phyloP scores from a whole-genome alignment of 768 basidiomycete genomes.

The Rubroboletus satanas region DNA sequence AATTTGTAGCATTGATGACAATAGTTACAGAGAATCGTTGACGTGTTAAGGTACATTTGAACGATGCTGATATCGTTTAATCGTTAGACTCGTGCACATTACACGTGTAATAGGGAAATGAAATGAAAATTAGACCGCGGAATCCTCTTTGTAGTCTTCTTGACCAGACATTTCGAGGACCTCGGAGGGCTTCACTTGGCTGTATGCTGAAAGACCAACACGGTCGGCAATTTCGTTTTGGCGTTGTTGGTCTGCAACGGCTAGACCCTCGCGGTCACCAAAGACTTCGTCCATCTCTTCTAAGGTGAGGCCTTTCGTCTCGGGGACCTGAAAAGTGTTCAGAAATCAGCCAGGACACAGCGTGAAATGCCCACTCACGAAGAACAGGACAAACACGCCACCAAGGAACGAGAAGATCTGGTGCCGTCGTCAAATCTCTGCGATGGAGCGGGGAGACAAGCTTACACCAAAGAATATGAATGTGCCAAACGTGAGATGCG shows the following conservation, averaged over 20 bases:
- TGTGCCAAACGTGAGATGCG: slow-evolving; percentile 62
- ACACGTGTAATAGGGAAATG: background rate
- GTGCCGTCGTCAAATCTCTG: background rate
- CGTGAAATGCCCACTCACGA: slow-evolving; percentile 38
- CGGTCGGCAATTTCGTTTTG: slow-evolving; percentile 52
- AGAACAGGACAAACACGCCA: slow-evolving; percentile 60
- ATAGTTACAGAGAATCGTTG: background rate
- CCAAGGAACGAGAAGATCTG: slow-evolving; percentile 65
- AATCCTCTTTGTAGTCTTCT: slow-evolving; percentile 7
- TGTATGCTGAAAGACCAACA: slow-evolving; percentile 53
- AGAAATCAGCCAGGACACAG: background rate
- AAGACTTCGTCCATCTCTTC: slow-evolving; percentile 83
- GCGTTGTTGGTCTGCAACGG: slow-evolving; percentile 51
- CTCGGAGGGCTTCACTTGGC: slow-evolving; percentile 11
- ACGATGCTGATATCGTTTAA: background rate
- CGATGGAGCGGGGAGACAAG: background rate
- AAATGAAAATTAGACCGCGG: background rate
- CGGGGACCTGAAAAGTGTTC: slow-evolving; percentile 46
- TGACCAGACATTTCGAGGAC: slow-evolving; percentile 14
- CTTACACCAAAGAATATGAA: slow-evolving; percentile 74
- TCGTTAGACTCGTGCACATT: background rate
- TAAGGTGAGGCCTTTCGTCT: slow-evolving; percentile 67
- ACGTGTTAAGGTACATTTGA: background rate
- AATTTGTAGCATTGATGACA: background rate
- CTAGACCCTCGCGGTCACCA: slow-evolving; percentile 51